phyloP scores from a whole-genome alignment of 345 rosid genomes.

The Gossypium stocksii region DNA sequence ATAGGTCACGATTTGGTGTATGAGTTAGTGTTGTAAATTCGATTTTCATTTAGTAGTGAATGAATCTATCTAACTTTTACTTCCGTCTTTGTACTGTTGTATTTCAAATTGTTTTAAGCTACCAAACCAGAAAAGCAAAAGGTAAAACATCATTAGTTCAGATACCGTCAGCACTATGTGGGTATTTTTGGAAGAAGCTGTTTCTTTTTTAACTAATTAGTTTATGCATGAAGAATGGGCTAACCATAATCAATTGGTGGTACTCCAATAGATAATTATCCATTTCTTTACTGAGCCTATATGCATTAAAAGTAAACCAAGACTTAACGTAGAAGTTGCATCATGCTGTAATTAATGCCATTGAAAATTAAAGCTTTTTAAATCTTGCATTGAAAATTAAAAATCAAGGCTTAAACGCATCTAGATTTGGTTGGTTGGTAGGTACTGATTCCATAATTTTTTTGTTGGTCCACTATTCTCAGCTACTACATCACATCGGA shows the following conservation, averaged over 20 bases:
- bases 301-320: background rate
- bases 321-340: background rate
- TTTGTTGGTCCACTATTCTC: background rate
- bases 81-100: too few species aligned
- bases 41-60: slow-evolving; percentile 4
- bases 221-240: too few species aligned
- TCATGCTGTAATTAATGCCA: background rate
- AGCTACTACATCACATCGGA: background rate
- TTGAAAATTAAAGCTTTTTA: background rate
- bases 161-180: background rate
- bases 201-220: too few species aligned
- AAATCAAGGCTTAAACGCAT: background rate
- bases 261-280: background rate
- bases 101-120: too few species aligned
- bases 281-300: background rate
- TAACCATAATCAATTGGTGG: too few species aligned
- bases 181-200: background rate
- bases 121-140: too few species aligned
- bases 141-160: too few species aligned
- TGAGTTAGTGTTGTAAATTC: slow-evolving; percentile 10
- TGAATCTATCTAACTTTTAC: background rate
- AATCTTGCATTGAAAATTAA: background rate
- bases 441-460: background rate
- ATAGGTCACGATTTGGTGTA: slow-evolving; percentile 28
- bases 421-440: background rate